Percentiles rank a stretch among this genome's conserved stretches.
Conservation (phyloP, 2,329 filamentous ascomycete species). For the Emericellopsis cladophorae region DNA sequence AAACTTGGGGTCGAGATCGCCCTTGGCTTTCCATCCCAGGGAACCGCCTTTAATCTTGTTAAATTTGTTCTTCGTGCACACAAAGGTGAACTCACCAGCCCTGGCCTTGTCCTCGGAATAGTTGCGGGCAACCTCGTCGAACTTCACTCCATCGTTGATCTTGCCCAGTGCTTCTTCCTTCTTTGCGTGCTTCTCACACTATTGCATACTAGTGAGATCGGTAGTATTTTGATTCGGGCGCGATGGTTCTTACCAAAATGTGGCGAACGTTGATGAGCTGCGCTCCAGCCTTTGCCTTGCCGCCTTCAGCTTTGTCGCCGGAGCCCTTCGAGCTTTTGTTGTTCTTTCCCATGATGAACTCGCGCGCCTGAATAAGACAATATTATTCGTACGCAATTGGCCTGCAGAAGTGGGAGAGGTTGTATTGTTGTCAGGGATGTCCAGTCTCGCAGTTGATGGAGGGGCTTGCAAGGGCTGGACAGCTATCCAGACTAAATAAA, state of each 20-base stretch:
- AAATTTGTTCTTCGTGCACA: not conserved
- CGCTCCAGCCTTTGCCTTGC: slow-evolving; percentile 37
- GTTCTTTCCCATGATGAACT: slow-evolving; percentile 20
- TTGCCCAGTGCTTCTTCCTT: slow-evolving; percentile 66
- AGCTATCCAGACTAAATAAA: too few species aligned
- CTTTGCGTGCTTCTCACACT: slow-evolving; percentile 66
- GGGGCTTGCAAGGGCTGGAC: too few species aligned
- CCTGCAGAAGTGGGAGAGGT: not conserved
- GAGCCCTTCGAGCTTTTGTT: slow-evolving; percentile 20
- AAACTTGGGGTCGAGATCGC: slow-evolving; percentile 54
- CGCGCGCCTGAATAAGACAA: too few species aligned
- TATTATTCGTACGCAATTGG: not conserved
- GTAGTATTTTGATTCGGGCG: too few species aligned
- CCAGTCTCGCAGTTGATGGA: too few species aligned
- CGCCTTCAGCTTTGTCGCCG: slow-evolving; percentile 13
- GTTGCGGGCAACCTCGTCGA: slow-evolving; percentile 61
- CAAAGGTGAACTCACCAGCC: slow-evolving; percentile 29
- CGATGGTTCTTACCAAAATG: slow-evolving; percentile 38
- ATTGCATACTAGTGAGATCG: not conserved
- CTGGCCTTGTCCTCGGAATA: slow-evolving; percentile 69
- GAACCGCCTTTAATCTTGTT: slow-evolving; percentile 41
- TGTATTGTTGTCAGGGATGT: too few species aligned
- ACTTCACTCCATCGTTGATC: slow-evolving; percentile 53
- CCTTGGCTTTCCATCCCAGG: slow-evolving; percentile 62
- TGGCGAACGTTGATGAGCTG: slow-evolving; percentile 64